A percentile compares a stretch with the other conserved stretches of the same genome.
Evolutionary conservation across 352 stramenopile genomes (phyloP).

Genomic region (Synura sp.): DNA sequence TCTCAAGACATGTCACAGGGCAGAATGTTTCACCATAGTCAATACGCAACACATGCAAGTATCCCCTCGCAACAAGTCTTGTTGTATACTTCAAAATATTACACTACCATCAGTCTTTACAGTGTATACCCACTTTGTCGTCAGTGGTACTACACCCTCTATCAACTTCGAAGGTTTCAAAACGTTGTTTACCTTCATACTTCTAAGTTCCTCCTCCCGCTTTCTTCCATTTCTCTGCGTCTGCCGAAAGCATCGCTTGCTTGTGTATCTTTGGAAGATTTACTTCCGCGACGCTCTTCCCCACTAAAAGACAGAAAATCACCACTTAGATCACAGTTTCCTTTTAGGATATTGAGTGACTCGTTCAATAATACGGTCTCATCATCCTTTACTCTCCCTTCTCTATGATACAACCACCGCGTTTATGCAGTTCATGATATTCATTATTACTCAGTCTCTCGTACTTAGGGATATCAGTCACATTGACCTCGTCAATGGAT

Average conservation of each 20-base stretch:
- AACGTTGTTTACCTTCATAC: background rate
- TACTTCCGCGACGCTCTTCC: background rate
- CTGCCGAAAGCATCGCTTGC: background rate
- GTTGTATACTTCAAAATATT: slow-evolving; percentile 3
- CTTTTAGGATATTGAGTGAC: slow-evolving; percentile 24
- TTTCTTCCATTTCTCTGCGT: slow-evolving; percentile 15
- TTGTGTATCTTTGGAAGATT: background rate
- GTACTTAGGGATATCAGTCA: background rate
- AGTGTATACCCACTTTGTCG: slow-evolving; percentile 23
- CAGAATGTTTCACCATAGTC: slow-evolving; percentile 25
- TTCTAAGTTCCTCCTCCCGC: background rate
- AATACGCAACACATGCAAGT: background rate
- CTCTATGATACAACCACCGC: slow-evolving; percentile 17
- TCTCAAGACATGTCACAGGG: background rate
- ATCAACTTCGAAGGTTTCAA: background rate
- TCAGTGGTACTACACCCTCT: background rate
- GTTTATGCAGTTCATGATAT: background rate
- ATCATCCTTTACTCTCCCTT: background rate
- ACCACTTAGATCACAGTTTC: slow-evolving; percentile 13
- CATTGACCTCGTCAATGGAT: slow-evolving; percentile 28
- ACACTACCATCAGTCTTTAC: background rate
- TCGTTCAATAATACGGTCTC: slow-evolving; percentile 18
- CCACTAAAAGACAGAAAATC: slow-evolving; percentile 37
- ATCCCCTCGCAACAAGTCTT: slow-evolving; percentile 22
- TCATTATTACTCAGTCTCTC: slow-evolving; percentile 12